phyloP scores from a whole-genome alignment of 2,329 filamentous ascomycete species.

The Calonectria leucothoes region DNA sequence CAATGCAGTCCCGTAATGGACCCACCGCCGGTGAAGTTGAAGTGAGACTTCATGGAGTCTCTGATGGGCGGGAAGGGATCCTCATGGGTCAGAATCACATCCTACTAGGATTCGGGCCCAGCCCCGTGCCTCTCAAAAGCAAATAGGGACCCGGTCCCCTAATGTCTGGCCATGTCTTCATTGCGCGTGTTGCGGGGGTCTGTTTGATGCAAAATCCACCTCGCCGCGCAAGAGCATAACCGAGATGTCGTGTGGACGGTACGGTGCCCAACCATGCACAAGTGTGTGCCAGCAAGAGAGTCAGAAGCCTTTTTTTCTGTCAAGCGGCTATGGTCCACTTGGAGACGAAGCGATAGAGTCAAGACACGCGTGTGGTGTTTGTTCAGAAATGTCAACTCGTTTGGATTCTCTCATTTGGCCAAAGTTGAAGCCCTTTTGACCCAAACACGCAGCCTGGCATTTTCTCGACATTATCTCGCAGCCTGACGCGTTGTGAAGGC shows the following conservation, averaged over 20 bases:
- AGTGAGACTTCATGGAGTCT: conserved; percentile 25
- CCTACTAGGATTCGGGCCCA: conserved; percentile 33
- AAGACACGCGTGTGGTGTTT: not conserved
- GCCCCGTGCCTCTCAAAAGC: conserved; percentile 27
- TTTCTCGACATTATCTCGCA: not conserved
- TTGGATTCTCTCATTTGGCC: not conserved
- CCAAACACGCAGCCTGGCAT: not conserved
- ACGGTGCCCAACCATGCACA: conserved; percentile 23
- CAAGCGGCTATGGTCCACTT: not conserved
- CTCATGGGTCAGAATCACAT: conserved; percentile 22
- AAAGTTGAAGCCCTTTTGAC: not conserved
- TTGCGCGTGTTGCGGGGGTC: conserved; percentile 29
- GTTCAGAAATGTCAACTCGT: not conserved
- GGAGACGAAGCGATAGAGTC: not conserved
- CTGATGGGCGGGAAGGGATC: conserved; percentile 3
- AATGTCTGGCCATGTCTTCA: conserved; percentile 20
- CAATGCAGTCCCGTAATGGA: conserved; percentile 22
- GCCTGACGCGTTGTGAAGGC: not conserved
- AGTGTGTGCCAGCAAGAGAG: not conserved
- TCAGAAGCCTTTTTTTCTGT: not conserved
- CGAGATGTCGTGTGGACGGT: conserved; percentile 37
- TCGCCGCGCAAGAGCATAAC: conserved; percentile 41
- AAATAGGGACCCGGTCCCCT: conserved; percentile 21
- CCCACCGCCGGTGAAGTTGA: conserved; percentile 34
- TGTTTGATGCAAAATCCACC: conserved; percentile 39